These are phyloP conservation scores for Malbranchea cinnamomea DNA, from an alignment of 2,329 filamentous ascomycete species.

Conservation along the genomic window DNA sequence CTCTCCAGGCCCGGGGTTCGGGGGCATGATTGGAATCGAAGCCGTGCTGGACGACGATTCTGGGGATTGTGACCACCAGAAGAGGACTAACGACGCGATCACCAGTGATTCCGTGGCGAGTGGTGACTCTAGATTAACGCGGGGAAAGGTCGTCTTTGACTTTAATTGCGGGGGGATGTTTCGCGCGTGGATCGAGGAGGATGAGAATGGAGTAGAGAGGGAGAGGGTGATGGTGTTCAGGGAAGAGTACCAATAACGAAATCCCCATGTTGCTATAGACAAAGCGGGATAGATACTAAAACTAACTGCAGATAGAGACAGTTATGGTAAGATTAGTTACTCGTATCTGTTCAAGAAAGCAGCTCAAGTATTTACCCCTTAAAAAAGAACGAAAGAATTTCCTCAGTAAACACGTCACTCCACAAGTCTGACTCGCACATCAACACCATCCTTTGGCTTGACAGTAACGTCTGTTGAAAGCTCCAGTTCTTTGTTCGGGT, in stretches of 20 bases:
- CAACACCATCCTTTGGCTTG: slow-evolving; percentile 56
- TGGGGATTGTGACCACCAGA: slow-evolving; percentile 17
- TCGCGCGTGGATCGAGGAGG: slow-evolving; percentile 49
- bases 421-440: slow-evolving; percentile 51
- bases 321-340: neutral
- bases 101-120: too few relatives aligned
- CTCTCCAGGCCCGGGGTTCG: slow-evolving; percentile 62
- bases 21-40: slow-evolving; percentile 64
- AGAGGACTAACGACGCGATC: slow-evolving; percentile 18
- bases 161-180: slow-evolving; percentile 86
- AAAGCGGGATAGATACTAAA: neutral
- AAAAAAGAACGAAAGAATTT: neutral
- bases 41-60: slow-evolving; percentile 42
- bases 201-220: slow-evolving; percentile 16
- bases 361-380: neutral
- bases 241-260: slow-evolving; percentile 20
- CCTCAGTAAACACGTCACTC: slow-evolving; percentile 28
- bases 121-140: too few relatives aligned
- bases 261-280: too few relatives aligned
- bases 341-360: neutral
- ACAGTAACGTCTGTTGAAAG: slow-evolving; percentile 59
- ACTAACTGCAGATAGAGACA: neutral
- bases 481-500: slow-evolving; percentile 43
- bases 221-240: slow-evolving; percentile 31
- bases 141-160: slow-evolving; percentile 50